Evolutionary conservation across 441 rosid species (phyloP), one percentile per base, ranked within the genome.

Genomic region (Mallotus japonicus): DNA sequence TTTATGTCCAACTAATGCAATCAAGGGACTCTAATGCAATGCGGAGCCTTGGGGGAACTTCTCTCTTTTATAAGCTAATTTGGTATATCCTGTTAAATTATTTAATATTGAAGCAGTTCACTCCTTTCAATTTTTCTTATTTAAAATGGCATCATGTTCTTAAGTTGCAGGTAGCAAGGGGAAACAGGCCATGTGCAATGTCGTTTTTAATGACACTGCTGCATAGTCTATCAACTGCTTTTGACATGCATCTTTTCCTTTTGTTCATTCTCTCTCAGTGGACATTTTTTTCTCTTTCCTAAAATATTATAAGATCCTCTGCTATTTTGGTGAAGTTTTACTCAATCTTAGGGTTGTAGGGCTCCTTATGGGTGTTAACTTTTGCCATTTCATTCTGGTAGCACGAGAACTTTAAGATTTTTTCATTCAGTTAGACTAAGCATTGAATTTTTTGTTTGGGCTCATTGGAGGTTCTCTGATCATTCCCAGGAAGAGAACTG

Each of bases 351-450:
- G 42, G 66, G 32, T 54, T 68, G 51, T 20, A 12, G 54, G 61
- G 53, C 37, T 65, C 51, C 49, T 13, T 46, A 40, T 14, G 51
- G 42, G 1, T 20, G 17, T 22, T 19, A 34, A 8, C 16, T 13
- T 46, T 61, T 40, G 51, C 65, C 56, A 32, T 51, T 57, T 64
- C 22, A 70, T 56, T 57, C 6, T n/a, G 58, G 60, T n/a, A 32
- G 32, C 53, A 44, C 17, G 53, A 53, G 46, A 40, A 56, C 32
- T 51, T 16, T 58, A 61, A 37, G 32, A 3, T 24, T 51, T 19
- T 47, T 7, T 3, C 20, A 53, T 47, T 46, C 8, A 46, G 32
- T 68, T 47, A 37, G 42, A 15, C 47, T 75, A 34, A 47, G 12
- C 54, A 19, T 47, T 63, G 5, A 20, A 32, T 54, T 51, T 61